Base-by-base conservation (phyloP, 306 rosid species). In the Acacia acuminata region DNA sequence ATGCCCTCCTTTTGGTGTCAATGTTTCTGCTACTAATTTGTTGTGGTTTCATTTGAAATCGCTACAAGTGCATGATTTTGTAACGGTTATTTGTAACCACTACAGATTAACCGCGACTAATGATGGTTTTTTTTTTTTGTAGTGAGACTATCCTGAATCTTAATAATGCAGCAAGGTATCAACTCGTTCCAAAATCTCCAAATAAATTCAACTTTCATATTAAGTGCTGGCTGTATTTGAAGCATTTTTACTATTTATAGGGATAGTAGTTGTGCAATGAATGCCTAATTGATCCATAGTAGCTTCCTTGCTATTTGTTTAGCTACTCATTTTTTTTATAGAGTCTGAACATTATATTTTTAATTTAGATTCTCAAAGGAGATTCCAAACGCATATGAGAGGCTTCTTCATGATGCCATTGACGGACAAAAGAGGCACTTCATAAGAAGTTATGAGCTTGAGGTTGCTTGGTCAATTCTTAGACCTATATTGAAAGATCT, bases 381-480 rank as follows among this genome's bases (percentile, higher is more conserved):
- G 91, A 94, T 94, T 85, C 98, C 98, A 13, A 95, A 94, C 81
- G 97, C 98, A 20, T 94, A 94, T 25, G 97, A 94, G 90, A 92
- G 98, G 86, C 90, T 94, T 66, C 91, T 92, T 81, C 87, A 92
- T 45, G 98, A 94, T 78, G 97, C 97, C 30, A 87, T 94, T 20
- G 97, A 89, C 87, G 98, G 98, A 45, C 97, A 94, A 87, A 87
- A 97, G 81, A 85, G 98, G 84, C 87, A 92, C 60, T 94, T 94
- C 25, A 94, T 94, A 20, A 90, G 97, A 17, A 94, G 98, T 1
- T 97, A 94, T 66, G 97, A 94, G 79, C 76, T 94, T 13, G 86
- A 94, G 61, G 97, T 97, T 15, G 97, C 98, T 42, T 94, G 97
- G 97, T 25, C 97, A 3, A 90, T 94, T 55, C 90, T 92, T 80